Evolutionary conservation across 2,329 filamentous ascomycete species (phyloP), one percentile per base, ranked within the genome.

Genomic region (Verticillium zaregamsianum): DNA sequence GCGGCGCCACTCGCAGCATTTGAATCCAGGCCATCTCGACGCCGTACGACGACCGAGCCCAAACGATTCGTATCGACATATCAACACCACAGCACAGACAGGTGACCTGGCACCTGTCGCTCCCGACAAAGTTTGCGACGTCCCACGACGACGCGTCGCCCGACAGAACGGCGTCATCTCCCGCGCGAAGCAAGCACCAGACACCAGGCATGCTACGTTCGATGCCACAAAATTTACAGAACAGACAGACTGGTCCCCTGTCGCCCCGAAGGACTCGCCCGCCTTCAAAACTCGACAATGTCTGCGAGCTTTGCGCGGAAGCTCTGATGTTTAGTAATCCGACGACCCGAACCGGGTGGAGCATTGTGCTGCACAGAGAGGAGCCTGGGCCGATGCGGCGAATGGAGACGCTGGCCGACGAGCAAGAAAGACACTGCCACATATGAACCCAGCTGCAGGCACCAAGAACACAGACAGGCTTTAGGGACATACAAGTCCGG

Each of bases 381-480:
- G n/a, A 52, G 40, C 31, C 33, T 8, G 39, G n/a, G 12, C 20
- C 55, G 2, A 52, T 15, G 37, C 28, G 17, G 37, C 40, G 39
- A 28, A 39, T 32, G 59, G 59, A 37, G 23, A 32, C 32, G 15
- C 55, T 61, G n/a, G 60, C 56, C 37, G 20, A 56, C 33, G 59
- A 54, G 55, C 40, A 32, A 58, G 57, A 49, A 57, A n/a, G 14
- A 62, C 4, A 52, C 8, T 35, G 60, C 49, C n/a, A 62, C 57
- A 62, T 62, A 57, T 28, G 52, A 62, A 62, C 60, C 57, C 20
- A 15, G 57, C 52, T 58, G 60, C 56, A 61, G 56, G 56, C 49
- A 61, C 17, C 49, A 61, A 59, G 35, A 56, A 14, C 57, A 56
- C 14, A 55, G 45, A 33, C 55, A 45, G 17, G 31, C 39, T 49